Evolutionary conservation across 106 monocot genomes (phyloP).

Genomic region (Allium sativum): DNA sequence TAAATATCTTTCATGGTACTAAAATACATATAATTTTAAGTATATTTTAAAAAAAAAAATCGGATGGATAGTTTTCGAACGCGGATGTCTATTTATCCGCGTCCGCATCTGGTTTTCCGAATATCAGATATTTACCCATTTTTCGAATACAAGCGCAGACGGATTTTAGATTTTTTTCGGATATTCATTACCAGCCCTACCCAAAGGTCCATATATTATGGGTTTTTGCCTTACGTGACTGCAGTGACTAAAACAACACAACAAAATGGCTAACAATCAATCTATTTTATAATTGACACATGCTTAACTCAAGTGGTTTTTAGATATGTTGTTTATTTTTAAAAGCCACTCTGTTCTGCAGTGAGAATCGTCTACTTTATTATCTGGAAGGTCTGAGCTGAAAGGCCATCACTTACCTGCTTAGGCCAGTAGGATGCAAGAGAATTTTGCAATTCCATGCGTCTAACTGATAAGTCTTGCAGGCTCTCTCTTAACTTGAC

Average conservation of each 20-base stretch:
- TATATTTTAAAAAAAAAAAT: too few relatives aligned
- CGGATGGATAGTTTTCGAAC: too few relatives aligned
- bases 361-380: neutral
- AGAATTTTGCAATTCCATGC: slow-evolving; percentile 86
- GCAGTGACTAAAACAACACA: neutral
- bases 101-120: too few relatives aligned
- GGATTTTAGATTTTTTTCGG: too few relatives aligned
- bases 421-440: slow-evolving; percentile 92
- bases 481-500: slow-evolving; percentile 72
- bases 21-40: too few relatives aligned
- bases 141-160: too few relatives aligned
- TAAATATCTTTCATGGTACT: too few relatives aligned
- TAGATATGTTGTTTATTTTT: neutral
- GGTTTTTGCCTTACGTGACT: too few relatives aligned
- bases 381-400: neutral
- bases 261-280: neutral
- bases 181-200: too few relatives aligned
- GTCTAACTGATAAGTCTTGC: slow-evolving; percentile 63
- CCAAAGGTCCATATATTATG: too few relatives aligned
- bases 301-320: neutral
- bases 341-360: neutral
- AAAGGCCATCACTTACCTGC: slow-evolving; percentile 40
- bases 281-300: neutral
- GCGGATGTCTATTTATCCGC: too few relatives aligned
- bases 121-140: too few relatives aligned